Base-by-base conservation (phyloP, 176 grass and related monocot genomes). In the Themeda triandra region DNA sequence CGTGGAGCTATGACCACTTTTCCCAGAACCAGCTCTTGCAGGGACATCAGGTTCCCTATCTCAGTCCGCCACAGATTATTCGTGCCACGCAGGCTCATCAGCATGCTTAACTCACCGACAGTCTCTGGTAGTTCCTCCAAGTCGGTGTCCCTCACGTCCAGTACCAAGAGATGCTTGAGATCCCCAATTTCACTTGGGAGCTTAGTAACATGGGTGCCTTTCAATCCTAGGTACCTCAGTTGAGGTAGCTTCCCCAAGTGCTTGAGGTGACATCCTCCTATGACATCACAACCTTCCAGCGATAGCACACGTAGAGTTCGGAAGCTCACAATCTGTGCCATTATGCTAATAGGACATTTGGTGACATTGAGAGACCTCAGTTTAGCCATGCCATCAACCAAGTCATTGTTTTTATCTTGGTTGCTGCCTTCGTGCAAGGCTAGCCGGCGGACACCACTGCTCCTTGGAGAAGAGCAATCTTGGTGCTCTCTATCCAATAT, bases 151-250 rank as follows among this genome's bases (percentile, higher is more conserved):
- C 60, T 63, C 11, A 63, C 58, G 24, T 62, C 58, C n/a, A 62
- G 10, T 25, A 62, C 23, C n/a, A 62, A 62, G 8, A 62, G 58
- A 24, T 62, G 21, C 58, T 5, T 49, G 15, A 49, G 46, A 49
- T 49, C 15, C 46, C 46, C 46, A 5, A 49, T 49, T 17, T 49
- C 46, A 49, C 0, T 49, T 49, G 15, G 46, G 46, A 49, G 46
- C 46, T 49, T 4, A 27, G 58, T 2, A 62, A 62, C 10, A 62
- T 2, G 7, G 23, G n/a, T 62, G 9, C 58, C 58, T 62, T 62
- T 62, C 58, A 62, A 27, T 62, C 58, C 60, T 39, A 85, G 42
- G 18, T 66, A 85, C n/a, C 42, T 85, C 10, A 85, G 24, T 6
- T 77, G 82, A 66, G 1, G 14, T 21, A 77, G 30, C 3, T 66